Percentiles rank a stretch among this genome's conserved stretches.
Evolutionary conservation across 1,139 yeast species (phyloP).

Genomic region (Pichia sorboxylosa): DNA sequence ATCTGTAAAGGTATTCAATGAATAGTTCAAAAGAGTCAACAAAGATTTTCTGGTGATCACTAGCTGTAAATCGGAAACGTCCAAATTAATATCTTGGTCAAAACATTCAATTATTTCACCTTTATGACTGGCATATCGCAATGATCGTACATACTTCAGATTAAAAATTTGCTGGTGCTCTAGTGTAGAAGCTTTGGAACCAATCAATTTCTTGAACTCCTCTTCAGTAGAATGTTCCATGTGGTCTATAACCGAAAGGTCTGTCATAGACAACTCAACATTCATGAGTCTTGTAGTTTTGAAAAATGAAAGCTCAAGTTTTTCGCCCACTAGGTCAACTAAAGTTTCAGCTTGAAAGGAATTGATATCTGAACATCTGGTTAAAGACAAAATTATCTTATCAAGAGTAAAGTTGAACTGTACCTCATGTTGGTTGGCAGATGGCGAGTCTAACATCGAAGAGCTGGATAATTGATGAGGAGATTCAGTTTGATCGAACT

Average conservation of each 20-base stretch:
- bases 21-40: constrained; percentile 67
- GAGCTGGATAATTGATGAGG: neutral
- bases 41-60: constrained; percentile 70
- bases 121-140: constrained; percentile 50
- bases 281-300: constrained; percentile 53
- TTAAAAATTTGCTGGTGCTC: constrained; percentile 44
- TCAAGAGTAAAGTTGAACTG: constrained; percentile 66
- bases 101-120: constrained; percentile 52
- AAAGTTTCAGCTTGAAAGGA: constrained; percentile 56
- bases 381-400: constrained; percentile 47
- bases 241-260: constrained; percentile 62
- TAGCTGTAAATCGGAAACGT: constrained; percentile 69
- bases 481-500: constrained; percentile 1
- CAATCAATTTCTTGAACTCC: constrained; percentile 58
- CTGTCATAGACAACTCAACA: constrained; percentile 52
- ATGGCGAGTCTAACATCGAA: constrained; percentile 1
- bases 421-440: constrained; percentile 42
- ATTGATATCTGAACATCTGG: constrained; percentile 53
- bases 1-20: constrained; percentile 78
- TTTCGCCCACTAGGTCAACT: constrained; percentile 62
- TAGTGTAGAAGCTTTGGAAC: constrained; percentile 40
- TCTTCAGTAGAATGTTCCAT: constrained; percentile 50
- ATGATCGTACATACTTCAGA: constrained; percentile 46
- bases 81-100: constrained; percentile 68
- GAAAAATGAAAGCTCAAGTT: constrained; percentile 47